A percentile compares a stretch with the other conserved stretches of the same genome.
phyloP scores from a whole-genome alignment of 1,284 basidiomycete genomes.

The Papiliotrema fonsecae region DNA sequence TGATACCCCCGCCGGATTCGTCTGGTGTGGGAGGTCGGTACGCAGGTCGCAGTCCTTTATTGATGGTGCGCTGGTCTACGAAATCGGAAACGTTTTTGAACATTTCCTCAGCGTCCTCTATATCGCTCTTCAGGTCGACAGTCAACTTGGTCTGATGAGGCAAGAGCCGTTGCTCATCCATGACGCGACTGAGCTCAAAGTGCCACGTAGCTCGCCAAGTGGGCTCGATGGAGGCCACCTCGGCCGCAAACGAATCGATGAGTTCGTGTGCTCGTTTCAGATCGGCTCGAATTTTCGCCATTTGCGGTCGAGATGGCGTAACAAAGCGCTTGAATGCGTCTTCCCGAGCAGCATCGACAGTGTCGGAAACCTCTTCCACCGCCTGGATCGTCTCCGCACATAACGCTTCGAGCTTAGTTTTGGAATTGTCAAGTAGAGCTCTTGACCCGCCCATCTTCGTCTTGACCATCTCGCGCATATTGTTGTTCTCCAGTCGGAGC shows the following conservation, averaged over 20 bases:
- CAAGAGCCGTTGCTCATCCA: slow-evolving; percentile 94
- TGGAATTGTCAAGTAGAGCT: slow-evolving; percentile 84
- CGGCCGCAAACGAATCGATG: slow-evolving; percentile 72
- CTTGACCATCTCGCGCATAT: slow-evolving; percentile 77
- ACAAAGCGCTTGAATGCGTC: slow-evolving; percentile 88
- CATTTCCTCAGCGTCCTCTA: slow-evolving; percentile 78
- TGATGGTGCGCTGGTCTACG: slow-evolving; percentile 60
- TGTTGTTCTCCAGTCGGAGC: slow-evolving; percentile 74
- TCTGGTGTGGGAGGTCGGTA: slow-evolving; percentile 22
- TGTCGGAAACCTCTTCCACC: slow-evolving; percentile 90
- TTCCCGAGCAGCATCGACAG: slow-evolving; percentile 82
- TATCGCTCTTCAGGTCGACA: slow-evolving; percentile 81
- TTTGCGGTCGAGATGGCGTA: slow-evolving; percentile 68
- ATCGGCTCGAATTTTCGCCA: slow-evolving; percentile 70
- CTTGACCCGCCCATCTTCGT: slow-evolving; percentile 79
- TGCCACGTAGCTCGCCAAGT: slow-evolving; percentile 99
- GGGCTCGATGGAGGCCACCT: slow-evolving; percentile 84
- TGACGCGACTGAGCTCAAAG: slow-evolving; percentile 89
- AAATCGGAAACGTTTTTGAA: slow-evolving; percentile 83
- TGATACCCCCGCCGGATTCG: slow-evolving; percentile 50
- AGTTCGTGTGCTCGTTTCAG: slow-evolving; percentile 66
- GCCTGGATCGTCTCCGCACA: slow-evolving; percentile 87
- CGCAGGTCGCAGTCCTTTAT: slow-evolving; percentile 25
- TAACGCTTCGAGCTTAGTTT: slow-evolving; percentile 78
- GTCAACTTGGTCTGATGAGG: slow-evolving; percentile 88